Base-by-base conservation (phyloP, 148 eudicot genomes). In the Fagopyrum esculentum region DNA sequence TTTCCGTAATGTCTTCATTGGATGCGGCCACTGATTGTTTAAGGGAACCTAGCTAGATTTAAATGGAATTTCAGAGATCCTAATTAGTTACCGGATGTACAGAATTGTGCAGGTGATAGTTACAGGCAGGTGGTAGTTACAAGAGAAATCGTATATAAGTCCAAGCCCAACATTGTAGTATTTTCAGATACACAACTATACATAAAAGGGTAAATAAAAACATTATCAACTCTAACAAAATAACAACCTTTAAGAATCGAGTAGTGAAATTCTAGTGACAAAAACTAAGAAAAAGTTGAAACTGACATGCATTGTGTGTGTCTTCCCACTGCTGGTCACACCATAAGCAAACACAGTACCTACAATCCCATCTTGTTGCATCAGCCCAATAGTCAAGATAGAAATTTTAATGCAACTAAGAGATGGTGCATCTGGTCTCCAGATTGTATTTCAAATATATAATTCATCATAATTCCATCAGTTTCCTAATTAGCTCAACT, bases 311-410 rank as follows among this genome's bases (percentile, higher is more conserved):
- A 77, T 77, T 77, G 79, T 77, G 47, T 77, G 79, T 4, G 79
- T 77, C 79, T 77, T 77, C 69, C 79, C 79, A 71, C 79, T 77
- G 9, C 79, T 77, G 69, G 79, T 77, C 46, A 77, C 79, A 71
- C 79, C 79, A 77, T 77, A 77, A 56, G 79, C 79, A 77, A 77
- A 77, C 44, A 77, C 79, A 54, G 79, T 77, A 71, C 79, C 79
- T 77, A 45, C 69, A 66, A 66, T 66, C 5, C 71, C 9, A 40
- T 40, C 46, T 12, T 12, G 4, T 40, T 43, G 47, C 43, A 17
- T 66, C n/a, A 66, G 71, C 7, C 6, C 52, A 66, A 66, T 30
- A 35, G 2, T 64, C 70, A 64, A 45, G 2, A 64, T 35, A 4
- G 15, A 64, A 64, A 35, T 35, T 15, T 19, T 12, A 2, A 66